Base-by-base conservation (phyloP, 1,139 yeast species). In the Nakaseomyces sp. region DNA sequence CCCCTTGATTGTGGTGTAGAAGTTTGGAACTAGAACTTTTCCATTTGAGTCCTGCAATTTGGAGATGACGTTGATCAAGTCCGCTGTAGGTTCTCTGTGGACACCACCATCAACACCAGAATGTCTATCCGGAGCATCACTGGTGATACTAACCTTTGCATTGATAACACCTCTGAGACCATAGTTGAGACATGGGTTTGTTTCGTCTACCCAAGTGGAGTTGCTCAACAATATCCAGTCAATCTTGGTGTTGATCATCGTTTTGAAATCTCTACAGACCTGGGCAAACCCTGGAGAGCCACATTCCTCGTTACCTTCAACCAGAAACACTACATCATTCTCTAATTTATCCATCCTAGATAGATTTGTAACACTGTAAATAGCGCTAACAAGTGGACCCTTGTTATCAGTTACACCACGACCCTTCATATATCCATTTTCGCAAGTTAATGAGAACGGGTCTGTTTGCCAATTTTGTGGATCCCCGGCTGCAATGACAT, bases 61-160 rank as follows among this genome's bases (percentile, higher is more conserved):
- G 7, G 91, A 73, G 31, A 89, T 66, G 15, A 89, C 58, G 47
- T 81, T 82, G 42, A 89, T 74, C 59, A 91, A 65, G 58, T 91
- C 97, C 69, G 86, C 77, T 0, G 94, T 80, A 2, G 98, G 97
- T 54, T 91, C 98, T 46, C 83, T 73, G 53, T 78, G 76, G 8
- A 83, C 81, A 47, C 97, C 98, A 40, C 98, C 98, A 65, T 89
- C 95, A 13, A 91, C 94, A 49, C 98, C 98, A 0, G 96, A 87
- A 58, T 91, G 98, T 49, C 95, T 71, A 64, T 91, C 97, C 1
- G 95, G 95, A 49, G 73, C 73, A 47, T 77, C 87, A 42, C 89
- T 79, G 44, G 70, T 68, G 13, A 91, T 72, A 32, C 76, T 77
- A 2, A 91, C 74, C n/a, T 79, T 70, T 2, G 88, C 83, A 61